Conservation (phyloP, 176 grass and related monocot genomes). For the Carex parvula region DNA sequence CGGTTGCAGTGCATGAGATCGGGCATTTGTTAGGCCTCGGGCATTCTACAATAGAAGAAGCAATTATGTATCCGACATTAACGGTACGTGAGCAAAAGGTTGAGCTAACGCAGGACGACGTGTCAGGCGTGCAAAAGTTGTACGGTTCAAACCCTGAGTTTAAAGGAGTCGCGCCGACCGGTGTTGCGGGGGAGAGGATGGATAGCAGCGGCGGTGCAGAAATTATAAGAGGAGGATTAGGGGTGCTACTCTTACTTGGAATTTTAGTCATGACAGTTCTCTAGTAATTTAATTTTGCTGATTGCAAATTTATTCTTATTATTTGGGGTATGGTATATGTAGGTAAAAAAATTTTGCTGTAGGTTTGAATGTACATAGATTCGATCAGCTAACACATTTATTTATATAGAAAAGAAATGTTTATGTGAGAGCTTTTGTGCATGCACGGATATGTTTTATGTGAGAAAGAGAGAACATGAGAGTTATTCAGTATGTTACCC, state of each 20-base stretch:
- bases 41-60: slow-evolving; percentile 43
- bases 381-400: background rate
- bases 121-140: slow-evolving; percentile 57
- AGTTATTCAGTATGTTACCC: too few relatives aligned
- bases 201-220: slow-evolving; percentile 30
- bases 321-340: background rate
- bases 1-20: slow-evolving; percentile 96
- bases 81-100: slow-evolving; percentile 58
- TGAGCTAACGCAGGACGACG: slow-evolving; percentile 59
- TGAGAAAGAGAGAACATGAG: too few relatives aligned
- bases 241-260: slow-evolving; percentile 24
- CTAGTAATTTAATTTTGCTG: background rate
- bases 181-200: slow-evolving; percentile 53
- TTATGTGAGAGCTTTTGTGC: background rate
- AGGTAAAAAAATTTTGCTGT: background rate
- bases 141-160: slow-evolving; percentile 75
- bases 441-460: background rate
- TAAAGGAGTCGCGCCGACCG: slow-evolving; percentile 41
- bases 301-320: background rate
- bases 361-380: slow-evolving; percentile 11
- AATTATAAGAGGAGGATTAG: slow-evolving; percentile 10
- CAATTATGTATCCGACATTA: slow-evolving; percentile 88
- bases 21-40: slow-evolving; percentile 83
- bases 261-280: slow-evolving; percentile 8
- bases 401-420: background rate